phyloP scores from a whole-genome alignment of 768 basidiomycete species.

The Mycena alexandri region DNA sequence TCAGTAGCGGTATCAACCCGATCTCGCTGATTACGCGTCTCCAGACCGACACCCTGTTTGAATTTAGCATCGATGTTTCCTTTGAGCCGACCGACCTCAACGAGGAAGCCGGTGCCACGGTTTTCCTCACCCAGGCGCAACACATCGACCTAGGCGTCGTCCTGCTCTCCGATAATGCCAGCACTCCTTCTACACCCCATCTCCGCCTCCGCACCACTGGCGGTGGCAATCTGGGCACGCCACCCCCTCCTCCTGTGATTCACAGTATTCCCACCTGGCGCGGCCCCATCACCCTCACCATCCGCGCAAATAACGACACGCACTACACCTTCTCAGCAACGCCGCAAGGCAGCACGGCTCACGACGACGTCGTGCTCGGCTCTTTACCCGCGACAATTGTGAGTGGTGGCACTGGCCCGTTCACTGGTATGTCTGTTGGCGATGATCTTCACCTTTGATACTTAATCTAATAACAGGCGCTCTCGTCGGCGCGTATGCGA shows the following conservation, averaged over 20 bases:
- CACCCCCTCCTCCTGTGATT: conserved; percentile 25
- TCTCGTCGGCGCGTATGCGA: conserved; percentile 32
- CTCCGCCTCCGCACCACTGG: conserved; percentile 29
- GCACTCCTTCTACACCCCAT: too few relatives aligned
- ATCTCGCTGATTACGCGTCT: conserved; percentile 40
- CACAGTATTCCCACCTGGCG: conserved; percentile 28
- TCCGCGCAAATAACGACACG: conserved; percentile 28
- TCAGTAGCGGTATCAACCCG: conserved; percentile 35
- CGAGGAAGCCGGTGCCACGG: conserved; percentile 43
- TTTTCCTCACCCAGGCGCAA: conserved; percentile 34
- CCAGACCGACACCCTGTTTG: conserved; percentile 42
- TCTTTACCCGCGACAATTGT: conserved; percentile 31
- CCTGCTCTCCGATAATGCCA: conserved; percentile 14
- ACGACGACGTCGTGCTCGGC: conserved; percentile 26
- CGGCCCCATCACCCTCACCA: conserved; percentile 32
- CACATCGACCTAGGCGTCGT: conserved; percentile 32
- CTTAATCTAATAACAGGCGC: conserved; percentile 19
- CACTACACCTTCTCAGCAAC: conserved; percentile 29
- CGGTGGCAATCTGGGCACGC: conserved; percentile 21
- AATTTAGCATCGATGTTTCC: conserved; percentile 33
- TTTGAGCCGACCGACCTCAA: conserved; percentile 32
- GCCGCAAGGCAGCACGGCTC: conserved; percentile 15
- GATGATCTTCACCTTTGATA: conserved; percentile 11
- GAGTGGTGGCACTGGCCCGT: conserved; percentile 32
- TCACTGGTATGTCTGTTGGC: conserved; percentile 29